Conservation (phyloP, 176 grass and related monocot genomes). For the Pharus latifolius region DNA sequence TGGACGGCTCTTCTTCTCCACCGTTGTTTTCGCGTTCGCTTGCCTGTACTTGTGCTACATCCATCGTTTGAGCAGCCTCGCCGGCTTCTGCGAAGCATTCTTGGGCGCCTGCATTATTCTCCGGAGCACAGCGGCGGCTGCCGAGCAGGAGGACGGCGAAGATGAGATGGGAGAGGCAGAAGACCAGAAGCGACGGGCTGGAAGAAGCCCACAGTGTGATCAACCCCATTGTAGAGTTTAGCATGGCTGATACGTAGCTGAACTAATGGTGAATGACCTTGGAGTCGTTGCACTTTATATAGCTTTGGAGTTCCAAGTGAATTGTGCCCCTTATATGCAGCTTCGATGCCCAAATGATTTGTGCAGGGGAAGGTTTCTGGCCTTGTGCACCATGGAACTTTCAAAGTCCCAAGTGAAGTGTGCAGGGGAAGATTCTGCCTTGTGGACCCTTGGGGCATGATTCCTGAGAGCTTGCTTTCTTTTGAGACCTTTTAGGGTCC, state of each 20-base stretch:
- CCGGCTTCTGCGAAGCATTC: not conserved
- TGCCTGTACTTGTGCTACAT: not conserved
- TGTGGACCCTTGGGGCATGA: too few relatives aligned
- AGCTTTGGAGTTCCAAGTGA: not conserved
- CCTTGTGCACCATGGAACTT: too few relatives aligned
- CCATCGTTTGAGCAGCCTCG: not conserved
- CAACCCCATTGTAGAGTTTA: slow-evolving; percentile 2
- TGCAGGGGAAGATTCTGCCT: slow-evolving; percentile 12
- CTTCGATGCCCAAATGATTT: too few relatives aligned
- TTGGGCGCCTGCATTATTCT: not conserved
- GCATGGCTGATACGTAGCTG: not conserved
- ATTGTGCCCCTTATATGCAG: too few relatives aligned
- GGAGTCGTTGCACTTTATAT: not conserved
- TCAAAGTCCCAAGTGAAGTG: not conserved
- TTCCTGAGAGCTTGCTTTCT: too few relatives aligned
- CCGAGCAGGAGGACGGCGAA: slow-evolving; percentile 28
- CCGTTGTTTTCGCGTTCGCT: not conserved
- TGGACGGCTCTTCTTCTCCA: not conserved
- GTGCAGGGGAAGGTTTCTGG: too few relatives aligned
- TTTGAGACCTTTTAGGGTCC: too few relatives aligned
- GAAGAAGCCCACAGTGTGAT: slow-evolving; percentile 11
- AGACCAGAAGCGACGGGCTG: slow-evolving; percentile 32
- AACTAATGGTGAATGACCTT: not conserved
- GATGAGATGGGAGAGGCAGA: slow-evolving; percentile 59
- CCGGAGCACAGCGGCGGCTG: not conserved